Evolutionary conservation across 148 eudicot species (phyloP).

Genomic region (Pharnaceum exiguum): DNA sequence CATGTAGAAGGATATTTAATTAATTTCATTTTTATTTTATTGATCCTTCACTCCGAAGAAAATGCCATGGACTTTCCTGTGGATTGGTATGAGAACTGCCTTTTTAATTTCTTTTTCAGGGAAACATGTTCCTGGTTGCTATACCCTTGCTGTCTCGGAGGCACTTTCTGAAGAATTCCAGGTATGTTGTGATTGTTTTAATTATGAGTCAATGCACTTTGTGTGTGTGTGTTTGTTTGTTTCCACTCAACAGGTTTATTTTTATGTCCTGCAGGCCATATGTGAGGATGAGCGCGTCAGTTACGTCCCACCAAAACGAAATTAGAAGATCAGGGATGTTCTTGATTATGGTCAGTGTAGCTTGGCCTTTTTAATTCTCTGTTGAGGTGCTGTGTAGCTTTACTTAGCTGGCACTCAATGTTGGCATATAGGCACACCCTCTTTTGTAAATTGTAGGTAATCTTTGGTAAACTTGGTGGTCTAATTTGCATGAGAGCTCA

Average conservation of each 20-base stretch:
- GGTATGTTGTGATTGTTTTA: constrained; percentile 27
- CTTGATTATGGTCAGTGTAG: too few species aligned
- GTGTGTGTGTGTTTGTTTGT: not conserved
- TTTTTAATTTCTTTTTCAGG: constrained; percentile 30
- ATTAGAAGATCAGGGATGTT: too few species aligned
- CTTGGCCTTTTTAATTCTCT: too few species aligned
- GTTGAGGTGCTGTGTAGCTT: too few species aligned
- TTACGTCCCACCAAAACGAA: constrained; percentile 67
- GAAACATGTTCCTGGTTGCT: constrained; percentile 70
- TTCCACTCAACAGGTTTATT: not conserved
- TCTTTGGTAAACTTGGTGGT: too few species aligned
- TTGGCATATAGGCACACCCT: too few species aligned
- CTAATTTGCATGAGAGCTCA: too few species aligned
- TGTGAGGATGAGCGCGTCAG: constrained; percentile 62
- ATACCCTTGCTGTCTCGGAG: constrained; percentile 80
- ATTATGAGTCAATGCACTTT: not conserved
- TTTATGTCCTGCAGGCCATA: constrained; percentile 28
- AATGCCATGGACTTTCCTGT: not conserved
- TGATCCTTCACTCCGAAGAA: too few species aligned
- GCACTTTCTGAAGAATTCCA: constrained; percentile 62
- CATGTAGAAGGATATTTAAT: too few species aligned
- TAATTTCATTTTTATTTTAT: too few species aligned
- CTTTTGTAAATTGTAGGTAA: too few species aligned
- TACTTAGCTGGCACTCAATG: too few species aligned
- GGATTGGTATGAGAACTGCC: not conserved